phyloP scores from a whole-genome alignment of 495 filamentous ascomycete species.

The Pseudevernia furfuracea region DNA sequence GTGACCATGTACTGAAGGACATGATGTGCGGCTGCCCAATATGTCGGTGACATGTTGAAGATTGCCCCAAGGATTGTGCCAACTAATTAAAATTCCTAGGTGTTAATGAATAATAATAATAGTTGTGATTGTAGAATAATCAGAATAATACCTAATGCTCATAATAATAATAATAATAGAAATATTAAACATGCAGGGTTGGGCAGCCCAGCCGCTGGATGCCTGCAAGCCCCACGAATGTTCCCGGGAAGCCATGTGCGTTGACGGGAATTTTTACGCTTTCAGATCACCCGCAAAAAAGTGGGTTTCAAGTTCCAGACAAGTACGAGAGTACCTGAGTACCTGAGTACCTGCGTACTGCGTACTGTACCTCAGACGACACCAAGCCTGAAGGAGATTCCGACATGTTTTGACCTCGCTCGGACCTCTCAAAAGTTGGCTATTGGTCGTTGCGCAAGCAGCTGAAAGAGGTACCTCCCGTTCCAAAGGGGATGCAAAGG shows the following conservation, averaged over 20 bases:
- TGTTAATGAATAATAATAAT: too few relatives aligned
- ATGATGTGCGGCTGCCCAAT: constrained; percentile 4
- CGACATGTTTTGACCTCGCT: not conserved
- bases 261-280: constrained; percentile 6
- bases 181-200: constrained; percentile 6
- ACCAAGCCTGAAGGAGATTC: too few relatives aligned
- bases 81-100: too few relatives aligned
- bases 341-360: too few relatives aligned
- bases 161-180: too few relatives aligned
- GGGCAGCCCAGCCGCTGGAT: not conserved
- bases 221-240: constrained; percentile 12
- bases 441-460: not conserved
- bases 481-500: not conserved
- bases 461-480: not conserved
- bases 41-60: not conserved
- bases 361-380: too few relatives aligned
- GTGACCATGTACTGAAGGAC: not conserved
- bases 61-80: not conserved
- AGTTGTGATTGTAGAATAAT: not conserved
- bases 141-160: too few relatives aligned
- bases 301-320: not conserved
- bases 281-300: constrained; percentile 4
- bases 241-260: constrained; percentile 15
- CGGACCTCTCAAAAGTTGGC: not conserved
- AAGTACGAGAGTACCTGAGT: too few relatives aligned